These are phyloP conservation scores for Truncatella angustata DNA, from an alignment of 2,329 filamentous ascomycete genomes.

Conservation along the genomic window DNA sequence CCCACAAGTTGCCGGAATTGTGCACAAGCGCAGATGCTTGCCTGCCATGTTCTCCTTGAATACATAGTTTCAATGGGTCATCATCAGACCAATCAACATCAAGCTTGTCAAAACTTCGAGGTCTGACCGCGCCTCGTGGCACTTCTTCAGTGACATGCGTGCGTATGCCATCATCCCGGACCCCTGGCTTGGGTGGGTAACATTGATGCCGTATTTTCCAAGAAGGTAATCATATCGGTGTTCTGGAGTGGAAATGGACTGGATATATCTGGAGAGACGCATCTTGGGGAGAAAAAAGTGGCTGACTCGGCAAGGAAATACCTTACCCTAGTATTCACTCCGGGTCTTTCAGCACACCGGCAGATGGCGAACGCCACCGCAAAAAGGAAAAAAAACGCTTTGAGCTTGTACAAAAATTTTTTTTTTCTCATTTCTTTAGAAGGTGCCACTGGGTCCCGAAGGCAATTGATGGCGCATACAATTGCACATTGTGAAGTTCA, in stretches of 20 bases:
- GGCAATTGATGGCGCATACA: too few species aligned
- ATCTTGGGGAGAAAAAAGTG: neutral
- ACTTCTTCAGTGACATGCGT: slow-evolving; percentile 1
- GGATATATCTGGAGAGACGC: too few species aligned
- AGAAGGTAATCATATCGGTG: neutral
- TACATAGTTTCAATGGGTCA: neutral
- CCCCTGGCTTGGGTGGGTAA: neutral
- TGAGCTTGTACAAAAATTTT: neutral
- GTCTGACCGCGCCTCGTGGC: neutral
- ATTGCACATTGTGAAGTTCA: too few species aligned
- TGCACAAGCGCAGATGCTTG: neutral
- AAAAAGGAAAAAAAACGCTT: neutral
- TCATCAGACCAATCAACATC: too few species aligned
- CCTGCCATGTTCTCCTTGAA: neutral
- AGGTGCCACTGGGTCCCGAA: neutral
- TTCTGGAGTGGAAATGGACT: neutral
- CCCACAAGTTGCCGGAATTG: slow-evolving; percentile 3
- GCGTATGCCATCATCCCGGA: neutral
- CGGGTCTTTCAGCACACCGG: neutral
- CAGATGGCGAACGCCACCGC: neutral
- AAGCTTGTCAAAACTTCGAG: neutral
- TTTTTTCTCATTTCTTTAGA: neutral
- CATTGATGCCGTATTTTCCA: neutral
- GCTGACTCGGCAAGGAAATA: neutral
- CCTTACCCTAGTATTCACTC: neutral